These are phyloP conservation scores for Boehmeria nivea DNA, from an alignment of 306 rosid genomes.

Conservation along the genomic window DNA sequence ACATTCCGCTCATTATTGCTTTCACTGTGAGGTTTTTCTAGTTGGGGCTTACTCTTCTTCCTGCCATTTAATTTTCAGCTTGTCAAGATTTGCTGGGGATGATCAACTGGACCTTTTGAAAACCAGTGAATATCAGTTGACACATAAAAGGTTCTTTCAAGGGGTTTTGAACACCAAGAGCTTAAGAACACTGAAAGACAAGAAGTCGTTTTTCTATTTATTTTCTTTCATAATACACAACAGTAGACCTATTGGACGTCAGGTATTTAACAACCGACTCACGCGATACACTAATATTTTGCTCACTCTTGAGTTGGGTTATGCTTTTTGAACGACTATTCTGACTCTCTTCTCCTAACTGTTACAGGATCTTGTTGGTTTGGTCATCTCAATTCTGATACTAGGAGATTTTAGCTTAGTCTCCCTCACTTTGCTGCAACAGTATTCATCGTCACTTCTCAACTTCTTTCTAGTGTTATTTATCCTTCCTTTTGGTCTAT, in stretches of 20 bases:
- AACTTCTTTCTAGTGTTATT: constrained; percentile 67
- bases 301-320: constrained; percentile 8
- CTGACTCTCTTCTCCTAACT: constrained; percentile 4
- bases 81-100: constrained; percentile 22
- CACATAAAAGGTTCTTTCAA: constrained; percentile 54
- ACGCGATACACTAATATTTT: too few relatives aligned
- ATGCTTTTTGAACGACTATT: constrained; percentile 6
- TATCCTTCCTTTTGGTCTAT: constrained; percentile 72
- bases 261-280: constrained; percentile 45
- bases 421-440: constrained; percentile 75
- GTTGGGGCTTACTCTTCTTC: constrained; percentile 13
- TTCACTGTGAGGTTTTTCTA: constrained; percentile 11
- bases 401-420: constrained; percentile 88
- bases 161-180: constrained; percentile 55
- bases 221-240: constrained; percentile 57
- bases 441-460: constrained; percentile 67
- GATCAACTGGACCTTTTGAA: constrained; percentile 31
- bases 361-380: constrained; percentile 89
- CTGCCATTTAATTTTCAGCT: constrained; percentile 37
- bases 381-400: constrained; percentile 68
- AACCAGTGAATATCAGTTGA: constrained; percentile 40
- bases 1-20: constrained; percentile 17
- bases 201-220: constrained; percentile 46
- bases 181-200: constrained; percentile 69
- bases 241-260: constrained; percentile 84